Base-by-base conservation (phyloP, 306 rosid genomes). In the Canavalia gladiata region DNA sequence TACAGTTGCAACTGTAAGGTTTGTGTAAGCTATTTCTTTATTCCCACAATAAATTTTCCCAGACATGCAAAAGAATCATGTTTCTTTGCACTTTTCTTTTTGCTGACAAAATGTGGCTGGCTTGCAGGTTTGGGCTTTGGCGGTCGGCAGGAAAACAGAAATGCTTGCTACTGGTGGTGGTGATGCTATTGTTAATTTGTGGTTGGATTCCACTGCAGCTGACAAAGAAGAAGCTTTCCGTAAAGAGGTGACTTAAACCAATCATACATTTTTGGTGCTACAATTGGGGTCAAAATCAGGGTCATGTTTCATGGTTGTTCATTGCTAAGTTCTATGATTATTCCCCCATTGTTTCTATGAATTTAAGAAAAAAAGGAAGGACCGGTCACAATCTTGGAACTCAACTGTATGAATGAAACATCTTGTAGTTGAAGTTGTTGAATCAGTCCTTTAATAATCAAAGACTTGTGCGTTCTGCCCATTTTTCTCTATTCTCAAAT, bases 101-200 rank as follows among this genome's bases (percentile, higher is more conserved):
- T 43, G 35, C 83, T 86, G 74, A 87, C 46, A 43, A 34, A 78
- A 57, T 60, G 75, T 82, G 54, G 29, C 55, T 74, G 54, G 29
- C 55, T 74, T 89, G 84, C 87, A 95, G 98, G 93, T 95, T 63
- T 95, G 97, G 92, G 98, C 97, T 59, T 84, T 94, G 86, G 89
- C 98, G 68, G 91, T 92, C 72, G 93, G 98, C 55, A 92, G 82
- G 86, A 94, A 94, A 86, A 87, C 98, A 47, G 97, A 94, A 87
- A 89, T 90, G 92, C 87, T 94, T 82, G 98, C 97, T 85, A 92
- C 97, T 56, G 98, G 98, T 77, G 96, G 98, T 10, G 69, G 97
- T 59, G 95, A 94, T 78, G 97, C 95, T 77, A 87, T 89, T 80
- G 82, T 94, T 78, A 94, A 92, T 85, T 49, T 94, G 37, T 94